phyloP scores from a whole-genome alignment of 192 early-diverging fungal species.

The Coemansia sp. region DNA sequence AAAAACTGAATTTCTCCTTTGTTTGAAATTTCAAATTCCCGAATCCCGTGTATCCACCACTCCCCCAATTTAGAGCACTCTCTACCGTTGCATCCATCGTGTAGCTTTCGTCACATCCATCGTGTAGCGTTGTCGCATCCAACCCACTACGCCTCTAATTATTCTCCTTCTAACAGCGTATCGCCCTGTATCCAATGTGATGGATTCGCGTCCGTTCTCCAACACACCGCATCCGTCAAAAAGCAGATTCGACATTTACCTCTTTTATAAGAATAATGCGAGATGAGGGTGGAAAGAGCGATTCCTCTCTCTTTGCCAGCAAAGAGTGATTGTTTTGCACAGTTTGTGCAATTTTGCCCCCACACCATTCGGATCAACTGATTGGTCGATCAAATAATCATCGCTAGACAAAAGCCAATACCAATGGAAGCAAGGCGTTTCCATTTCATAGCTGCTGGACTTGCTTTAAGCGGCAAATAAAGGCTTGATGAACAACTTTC shows the following conservation, averaged over 20 bases:
- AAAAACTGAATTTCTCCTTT: not conserved
- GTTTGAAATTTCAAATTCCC: not conserved
- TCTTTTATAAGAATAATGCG: conserved; percentile 14
- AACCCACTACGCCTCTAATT: not conserved
- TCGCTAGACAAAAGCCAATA: not conserved
- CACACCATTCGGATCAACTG: no score
- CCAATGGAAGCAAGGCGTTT: not conserved
- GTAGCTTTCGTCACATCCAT: not conserved
- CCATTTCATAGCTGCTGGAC: not conserved
- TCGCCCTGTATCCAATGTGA: not conserved
- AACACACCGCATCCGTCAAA: conserved; percentile 3
- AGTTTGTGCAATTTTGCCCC: no score
- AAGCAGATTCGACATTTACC: conserved; percentile 15
- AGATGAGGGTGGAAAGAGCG: conserved; percentile 16
- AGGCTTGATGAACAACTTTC: not conserved
- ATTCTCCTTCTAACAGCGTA: not conserved
- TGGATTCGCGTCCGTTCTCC: conserved; percentile 3
- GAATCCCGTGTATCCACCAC: not conserved
- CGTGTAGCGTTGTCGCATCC: not conserved
- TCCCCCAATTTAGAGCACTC: not conserved
- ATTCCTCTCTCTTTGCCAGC: not conserved
- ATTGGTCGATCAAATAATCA: not conserved
- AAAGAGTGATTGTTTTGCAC: not conserved
- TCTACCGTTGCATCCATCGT: not conserved
- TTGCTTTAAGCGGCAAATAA: not conserved